Conservation (phyloP, 1,139 yeast species). For the Maudiozyma humilis region DNA sequence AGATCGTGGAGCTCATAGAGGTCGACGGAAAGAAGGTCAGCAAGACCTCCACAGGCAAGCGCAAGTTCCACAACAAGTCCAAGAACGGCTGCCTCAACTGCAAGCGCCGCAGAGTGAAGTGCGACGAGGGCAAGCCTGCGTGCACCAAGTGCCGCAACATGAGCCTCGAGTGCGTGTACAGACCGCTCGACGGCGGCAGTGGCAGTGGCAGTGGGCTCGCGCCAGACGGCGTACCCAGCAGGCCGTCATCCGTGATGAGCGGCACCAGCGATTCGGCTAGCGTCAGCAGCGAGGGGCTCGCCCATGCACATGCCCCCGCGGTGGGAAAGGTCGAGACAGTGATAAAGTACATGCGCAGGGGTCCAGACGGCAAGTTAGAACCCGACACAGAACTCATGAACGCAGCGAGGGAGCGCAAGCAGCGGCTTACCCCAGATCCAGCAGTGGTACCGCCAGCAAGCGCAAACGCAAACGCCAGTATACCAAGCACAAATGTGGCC, state of each 20-base stretch:
- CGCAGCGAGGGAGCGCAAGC: background rate
- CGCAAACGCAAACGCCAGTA: no score
- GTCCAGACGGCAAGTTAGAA: constrained; percentile 1
- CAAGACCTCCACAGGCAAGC: constrained; percentile 39
- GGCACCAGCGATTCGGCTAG: constrained; percentile 6
- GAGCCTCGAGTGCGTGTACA: constrained; percentile 66
- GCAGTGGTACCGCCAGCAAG: no score
- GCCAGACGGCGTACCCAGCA: background rate
- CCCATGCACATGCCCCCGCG: no score
- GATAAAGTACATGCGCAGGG: constrained; percentile 1
- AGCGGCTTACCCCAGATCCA: no score
- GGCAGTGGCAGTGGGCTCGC: no score
- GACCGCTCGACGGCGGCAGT: constrained; percentile 18
- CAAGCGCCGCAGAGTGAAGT: constrained; percentile 79
- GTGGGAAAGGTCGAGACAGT: background rate
- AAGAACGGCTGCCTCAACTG: constrained; percentile 85
- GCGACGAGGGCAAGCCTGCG: constrained; percentile 78
- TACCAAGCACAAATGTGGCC: no score
- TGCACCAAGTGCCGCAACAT: constrained; percentile 74
- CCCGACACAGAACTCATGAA: constrained; percentile 1
- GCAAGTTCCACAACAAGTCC: constrained; percentile 80
- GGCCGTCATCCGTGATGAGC: background rate
- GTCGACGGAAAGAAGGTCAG: constrained; percentile 32
- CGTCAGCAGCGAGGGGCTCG: background rate
- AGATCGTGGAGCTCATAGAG: constrained; percentile 6